Evolutionary conservation across 345 rosid genomes (phyloP).

Genomic region (Mallotus nudiflorus): DNA sequence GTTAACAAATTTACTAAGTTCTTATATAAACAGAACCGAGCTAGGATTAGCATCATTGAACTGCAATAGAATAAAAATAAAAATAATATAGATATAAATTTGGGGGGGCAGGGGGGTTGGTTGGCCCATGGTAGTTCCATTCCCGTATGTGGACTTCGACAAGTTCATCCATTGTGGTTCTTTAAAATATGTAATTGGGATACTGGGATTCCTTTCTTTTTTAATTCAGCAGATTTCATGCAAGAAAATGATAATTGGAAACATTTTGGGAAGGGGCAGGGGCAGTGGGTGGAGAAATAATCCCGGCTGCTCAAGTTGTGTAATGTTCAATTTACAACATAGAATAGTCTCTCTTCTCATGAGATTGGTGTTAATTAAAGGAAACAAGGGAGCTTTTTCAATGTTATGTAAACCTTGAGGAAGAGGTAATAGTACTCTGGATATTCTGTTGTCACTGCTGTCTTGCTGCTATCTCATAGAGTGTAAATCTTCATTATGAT

Average conservation of each 20-base stretch:
- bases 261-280: background rate
- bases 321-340: background rate
- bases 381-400: background rate
- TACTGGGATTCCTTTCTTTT: too few species aligned
- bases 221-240: background rate
- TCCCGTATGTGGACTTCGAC: too few species aligned
- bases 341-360: background rate
- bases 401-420: background rate
- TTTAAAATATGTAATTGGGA: too few species aligned
- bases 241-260: background rate
- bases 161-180: too few species aligned
- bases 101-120: too few species aligned
- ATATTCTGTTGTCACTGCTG: background rate
- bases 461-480: background rate
- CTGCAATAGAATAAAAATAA: too few species aligned
- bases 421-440: background rate
- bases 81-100: too few species aligned
- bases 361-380: background rate
- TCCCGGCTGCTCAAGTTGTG: background rate
- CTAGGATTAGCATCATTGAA: too few species aligned
- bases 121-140: too few species aligned
- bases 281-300: background rate
- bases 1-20: too few species aligned
- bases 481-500: background rate
- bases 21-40: too few species aligned